These are phyloP conservation scores for Metschnikowia chrysomelidarum DNA, from an alignment of 805 yeast genomes.

Conservation along the genomic window DNA sequence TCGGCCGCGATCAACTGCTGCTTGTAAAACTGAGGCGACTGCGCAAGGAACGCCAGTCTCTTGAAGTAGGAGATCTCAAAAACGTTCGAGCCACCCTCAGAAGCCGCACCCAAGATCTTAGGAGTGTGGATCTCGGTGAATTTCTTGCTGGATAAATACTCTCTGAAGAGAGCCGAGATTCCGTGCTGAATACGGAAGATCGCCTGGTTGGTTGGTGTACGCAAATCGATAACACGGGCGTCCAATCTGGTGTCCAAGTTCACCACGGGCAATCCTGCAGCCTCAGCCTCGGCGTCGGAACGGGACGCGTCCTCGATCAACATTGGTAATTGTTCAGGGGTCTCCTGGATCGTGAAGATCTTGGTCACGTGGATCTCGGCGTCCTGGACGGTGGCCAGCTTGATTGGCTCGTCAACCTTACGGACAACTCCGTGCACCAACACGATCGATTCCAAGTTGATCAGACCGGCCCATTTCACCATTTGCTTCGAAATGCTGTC, in stretches of 20 bases:
- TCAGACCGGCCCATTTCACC: constrained; percentile 92
- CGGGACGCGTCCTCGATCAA: constrained; percentile 95
- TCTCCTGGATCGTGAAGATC: constrained; percentile 75
- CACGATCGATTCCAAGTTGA: constrained; percentile 88
- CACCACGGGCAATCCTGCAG: constrained; percentile 86
- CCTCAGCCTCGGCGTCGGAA: constrained; percentile 92
- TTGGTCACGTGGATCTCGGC: constrained; percentile 78
- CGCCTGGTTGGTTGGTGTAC: constrained; percentile 97
- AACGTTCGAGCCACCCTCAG: constrained; percentile 98
- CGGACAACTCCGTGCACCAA: constrained; percentile 81
- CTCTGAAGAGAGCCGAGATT: constrained; percentile 84
- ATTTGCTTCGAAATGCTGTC: constrained; percentile 77
- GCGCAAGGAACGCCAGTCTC: constrained; percentile 90
- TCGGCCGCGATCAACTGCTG: constrained; percentile 98
- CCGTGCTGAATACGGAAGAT: constrained; percentile 93
- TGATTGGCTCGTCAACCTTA: constrained; percentile 83
- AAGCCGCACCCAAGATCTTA: constrained; percentile 89
- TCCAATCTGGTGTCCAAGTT: constrained; percentile 96
- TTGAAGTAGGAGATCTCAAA: constrained; percentile 93
- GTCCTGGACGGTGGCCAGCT: constrained; percentile 88
- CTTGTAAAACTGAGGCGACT: constrained; percentile 96
- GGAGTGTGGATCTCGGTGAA: constrained; percentile 97
- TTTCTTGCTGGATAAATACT: constrained; percentile 63
- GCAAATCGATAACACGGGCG: constrained; percentile 90
- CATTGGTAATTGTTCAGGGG: constrained; percentile 91